Evolutionary conservation across 2,329 filamentous ascomycete species (phyloP), one percentile per base, ranked within the genome.

Genomic region (Zasmidium angulare): DNA sequence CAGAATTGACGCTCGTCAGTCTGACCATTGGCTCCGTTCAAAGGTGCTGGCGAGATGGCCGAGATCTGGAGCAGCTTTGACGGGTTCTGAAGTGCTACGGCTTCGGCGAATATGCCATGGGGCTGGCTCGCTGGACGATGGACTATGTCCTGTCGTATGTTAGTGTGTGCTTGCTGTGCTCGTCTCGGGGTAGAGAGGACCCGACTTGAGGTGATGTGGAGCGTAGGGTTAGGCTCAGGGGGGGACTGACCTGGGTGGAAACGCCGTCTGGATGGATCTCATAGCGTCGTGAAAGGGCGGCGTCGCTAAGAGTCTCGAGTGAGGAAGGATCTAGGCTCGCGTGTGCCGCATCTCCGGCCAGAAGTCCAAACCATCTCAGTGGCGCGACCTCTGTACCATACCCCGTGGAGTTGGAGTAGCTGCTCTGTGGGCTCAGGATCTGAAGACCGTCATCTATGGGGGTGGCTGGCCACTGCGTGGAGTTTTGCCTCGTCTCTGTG

Each of bases 331-430:
- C 64, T 12, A 66, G 57, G 14, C 61, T 58, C 14, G 56, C 61
- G 14, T 72, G 72, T 36, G 74, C 71, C 4, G 77, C 77, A 63
- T 80, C 78, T 50, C 76, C 76, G 46, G 77, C 78, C 56, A 80
- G 71, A 3, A 81, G 67, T 50, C 79, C 79, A 61, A 81, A 81
- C 77, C 79, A 82, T 61, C 78, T 75, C 52, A 79, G 66, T 3
- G 79, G 78, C n/a, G 78, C 79, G 14, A 75, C 72, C 48, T 78
- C 76, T 14, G 74, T 64, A 17, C 68, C 69, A 52, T 70, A 70
- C 6, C 61, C 65, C n/a, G 68, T 68, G 7, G 65, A 71, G 47
- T 61, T 66, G 51, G 67, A 67, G 46, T 66, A 68, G 49, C 36
- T 68, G 53, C 68, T 70, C 46, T 67, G 66, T 7, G 68, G 68